Conservation (phyloP, 192 early-diverging fungal species). For the Chytriomyces confervae region DNA sequence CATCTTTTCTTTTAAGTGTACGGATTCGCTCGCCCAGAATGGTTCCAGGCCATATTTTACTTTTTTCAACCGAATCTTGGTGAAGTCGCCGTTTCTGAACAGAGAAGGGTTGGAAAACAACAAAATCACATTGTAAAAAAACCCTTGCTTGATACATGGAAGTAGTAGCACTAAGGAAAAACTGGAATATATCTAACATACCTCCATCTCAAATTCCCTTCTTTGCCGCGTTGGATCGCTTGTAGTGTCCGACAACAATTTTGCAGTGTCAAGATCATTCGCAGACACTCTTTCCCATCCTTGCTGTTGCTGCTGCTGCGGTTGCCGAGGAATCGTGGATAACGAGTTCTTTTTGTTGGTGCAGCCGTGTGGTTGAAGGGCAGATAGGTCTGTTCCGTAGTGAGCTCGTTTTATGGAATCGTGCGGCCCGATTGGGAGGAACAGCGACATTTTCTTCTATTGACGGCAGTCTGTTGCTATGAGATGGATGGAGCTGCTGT, state of each 20-base stretch:
- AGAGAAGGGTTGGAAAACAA: background rate
- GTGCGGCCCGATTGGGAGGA: conserved; percentile 2
- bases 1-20: background rate
- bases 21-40: conserved; percentile 15
- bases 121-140: background rate
- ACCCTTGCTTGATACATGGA: background rate
- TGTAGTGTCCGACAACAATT: background rate
- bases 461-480: background rate
- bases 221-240: background rate
- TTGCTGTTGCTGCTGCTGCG: background rate
- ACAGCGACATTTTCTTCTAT: conserved; percentile 13
- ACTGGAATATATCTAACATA: background rate
- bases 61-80: conserved; percentile 13
- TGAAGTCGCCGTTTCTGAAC: conserved; percentile 16
- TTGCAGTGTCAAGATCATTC: background rate
- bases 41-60: conserved; percentile 17
- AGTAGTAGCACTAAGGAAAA: background rate
- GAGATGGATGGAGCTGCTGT: background rate
- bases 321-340: too few relatives aligned
- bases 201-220: conserved; percentile 8
- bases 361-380: background rate
- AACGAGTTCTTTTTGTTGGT: background rate
- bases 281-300: conserved; percentile 7
- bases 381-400: conserved; percentile 4
- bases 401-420: background rate